Evolutionary conservation across 768 basidiomycete genomes (phyloP), one percentile per base, ranked within the genome.

Genomic region (Crepidotus variabilis): DNA sequence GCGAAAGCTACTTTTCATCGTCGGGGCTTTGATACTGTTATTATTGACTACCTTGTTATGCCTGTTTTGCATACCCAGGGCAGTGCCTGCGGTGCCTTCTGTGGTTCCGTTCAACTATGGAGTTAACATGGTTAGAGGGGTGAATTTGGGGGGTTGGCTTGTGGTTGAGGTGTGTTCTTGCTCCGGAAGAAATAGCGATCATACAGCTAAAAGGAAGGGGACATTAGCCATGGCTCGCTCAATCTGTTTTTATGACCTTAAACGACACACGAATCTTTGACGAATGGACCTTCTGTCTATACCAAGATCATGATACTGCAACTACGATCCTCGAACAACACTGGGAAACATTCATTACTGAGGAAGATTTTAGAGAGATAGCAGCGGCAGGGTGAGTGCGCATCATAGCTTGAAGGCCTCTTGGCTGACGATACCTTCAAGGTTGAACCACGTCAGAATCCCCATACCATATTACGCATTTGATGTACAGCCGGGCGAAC

Each of bases 391-490:
- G 90, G 88, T 87, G 67, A 18, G 71, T 70, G 28, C 39, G n/a
- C 39, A 16, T 52, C 21, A 5, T 45, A n/a, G 3, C 47, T 28
- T 32, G 43, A 11, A 20, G 3, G n/a, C 11, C 39, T 11, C n/a
- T 4, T 24, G 21, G 8, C 34, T 53, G 35, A 53, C 36, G 7
- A 36, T 43, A 3, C 11, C 39, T 54, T 61, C 47, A 62, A 89
- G 89, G n/a, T 73, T 92, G 52, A 92, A 92, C 65, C 89, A 91
- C 68, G 86, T 93, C 54, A 84, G 91, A 47, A 65, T 92, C 34
- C 90, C 91, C 16, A 89, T 95, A 47, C 93, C 92, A 13, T 95
- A 90, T 68, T 95, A 91, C 91, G 90, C 89, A 1, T 92, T 86
- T 63, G 90, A 94, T 55, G 84, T 93, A 34, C 78, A 80, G 20